Evolutionary conservation across 331 rosid genomes (phyloP).

Genomic region (Saraca asoca): DNA sequence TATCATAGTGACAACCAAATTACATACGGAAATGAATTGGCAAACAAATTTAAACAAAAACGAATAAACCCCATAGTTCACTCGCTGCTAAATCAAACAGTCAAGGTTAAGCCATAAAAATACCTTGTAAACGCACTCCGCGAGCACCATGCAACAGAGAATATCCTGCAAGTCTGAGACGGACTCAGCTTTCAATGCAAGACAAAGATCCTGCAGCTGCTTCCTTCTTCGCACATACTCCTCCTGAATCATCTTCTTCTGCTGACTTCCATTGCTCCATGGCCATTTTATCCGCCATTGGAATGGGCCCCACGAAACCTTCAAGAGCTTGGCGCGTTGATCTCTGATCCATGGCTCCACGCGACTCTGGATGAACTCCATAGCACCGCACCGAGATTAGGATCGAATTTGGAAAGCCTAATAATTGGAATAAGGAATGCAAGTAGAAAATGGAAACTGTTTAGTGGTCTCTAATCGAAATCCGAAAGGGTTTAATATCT

Average conservation of each 20-base stretch:
- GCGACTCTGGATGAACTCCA: slow-evolving; percentile 83
- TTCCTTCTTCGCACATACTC: slow-evolving; percentile 71
- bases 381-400: background rate
- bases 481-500: too few relatives aligned
- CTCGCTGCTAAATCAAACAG: background rate
- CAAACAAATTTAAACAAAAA: background rate
- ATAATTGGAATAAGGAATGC: background rate
- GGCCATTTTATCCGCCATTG: slow-evolving; percentile 96
- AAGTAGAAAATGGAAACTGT: background rate
- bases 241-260: slow-evolving; percentile 69
- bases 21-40: background rate
- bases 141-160: slow-evolving; percentile 90
- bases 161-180: slow-evolving; percentile 85
- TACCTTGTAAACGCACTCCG: slow-evolving; percentile 97
- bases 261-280: slow-evolving; percentile 55
- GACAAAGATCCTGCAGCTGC: slow-evolving; percentile 73
- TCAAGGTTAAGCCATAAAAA: background rate
- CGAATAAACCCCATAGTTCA: background rate
- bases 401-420: background rate
- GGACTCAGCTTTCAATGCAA: slow-evolving; percentile 71
- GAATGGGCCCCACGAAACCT: slow-evolving; percentile 86
- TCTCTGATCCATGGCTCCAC: slow-evolving; percentile 90
- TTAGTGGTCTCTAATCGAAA: too few relatives aligned
- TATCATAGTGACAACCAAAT: too few relatives aligned
- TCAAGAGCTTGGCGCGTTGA: slow-evolving; percentile 62